Base-by-base conservation (phyloP, 1,139 yeast species). In the Suhomyces bribrorum region DNA sequence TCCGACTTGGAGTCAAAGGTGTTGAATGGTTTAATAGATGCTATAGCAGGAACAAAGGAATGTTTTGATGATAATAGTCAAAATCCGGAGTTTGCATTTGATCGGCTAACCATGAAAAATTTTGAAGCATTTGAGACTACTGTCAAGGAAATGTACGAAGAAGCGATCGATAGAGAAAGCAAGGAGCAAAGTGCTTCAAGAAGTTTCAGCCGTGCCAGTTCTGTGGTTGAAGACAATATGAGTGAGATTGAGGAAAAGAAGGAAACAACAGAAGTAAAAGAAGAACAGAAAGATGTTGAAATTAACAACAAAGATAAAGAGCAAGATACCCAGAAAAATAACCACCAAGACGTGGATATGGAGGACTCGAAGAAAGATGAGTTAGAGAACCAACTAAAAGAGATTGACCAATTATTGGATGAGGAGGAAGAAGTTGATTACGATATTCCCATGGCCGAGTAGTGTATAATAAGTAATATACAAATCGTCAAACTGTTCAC, bases 341-440 rank as follows among this genome's bases (percentile, higher is more conserved):
- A n/a, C n/a, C n/a, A n/a, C n/a, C n/a, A 34, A 18, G 46, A 40
- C 12, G 40, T 32, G 6, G 40, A 36, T 15, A 36, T 36, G 20
- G 38, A 37, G 22, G 29, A 32, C n/a, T 24, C 12, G 6, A 13
- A 31, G 26, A 14, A 38, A 41, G 26, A 37, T 17, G 41, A 48
- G 22, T 41, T 52, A n/a, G 49, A 57, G 23, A 52, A 48, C 7
- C 57, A 56, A 15, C 46, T 64, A 27, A 48, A 57, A 23, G 60
- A 64, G 25, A 69, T 70, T 26, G 75, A 69, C 39, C 53, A 61
- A 30, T 43, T 68, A 43, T 52, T 70, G 14, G 72, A 65, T 2
- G 69, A 61, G 18, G 75, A 67, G 41, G 73, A 65, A n/a, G 57
- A 63, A n/a, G 69, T 66, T 5, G 70, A 68, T 17, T 69, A 69